Conservation (phyloP, 2,329 filamentous ascomycete species). For the Sporothrix protearum region DNA sequence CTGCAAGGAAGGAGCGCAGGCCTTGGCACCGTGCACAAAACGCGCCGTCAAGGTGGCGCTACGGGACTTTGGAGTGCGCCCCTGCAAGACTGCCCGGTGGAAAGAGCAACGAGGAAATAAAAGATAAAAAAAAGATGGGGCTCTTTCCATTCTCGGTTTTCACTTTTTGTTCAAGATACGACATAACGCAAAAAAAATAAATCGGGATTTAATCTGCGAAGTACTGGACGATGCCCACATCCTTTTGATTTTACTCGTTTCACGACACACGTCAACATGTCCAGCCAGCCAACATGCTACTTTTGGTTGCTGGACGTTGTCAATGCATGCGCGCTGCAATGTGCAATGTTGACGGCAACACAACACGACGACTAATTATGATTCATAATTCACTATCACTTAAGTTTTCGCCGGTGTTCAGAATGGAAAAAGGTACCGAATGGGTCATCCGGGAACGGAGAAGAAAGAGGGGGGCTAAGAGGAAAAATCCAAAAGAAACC, state of each 20-base stretch:
- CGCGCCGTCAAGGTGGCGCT: neutral
- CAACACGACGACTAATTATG: neutral
- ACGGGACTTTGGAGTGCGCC: constrained; percentile 12
- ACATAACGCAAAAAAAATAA: constrained; percentile 1
- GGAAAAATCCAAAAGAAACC: neutral
- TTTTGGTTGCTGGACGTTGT: neutral
- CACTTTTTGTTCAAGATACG: constrained; percentile 1
- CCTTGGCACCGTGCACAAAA: neutral
- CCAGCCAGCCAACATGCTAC: neutral
- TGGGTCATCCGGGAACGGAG: neutral
- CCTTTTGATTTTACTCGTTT: neutral
- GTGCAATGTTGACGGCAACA: neutral
- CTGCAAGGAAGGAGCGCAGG: neutral
- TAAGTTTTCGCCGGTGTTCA: neutral
- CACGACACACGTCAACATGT: neutral
- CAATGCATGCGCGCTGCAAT: neutral
- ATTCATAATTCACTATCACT: neutral
- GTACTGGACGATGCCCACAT: constrained; percentile 16
- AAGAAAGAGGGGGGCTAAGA: neutral
- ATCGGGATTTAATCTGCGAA: constrained; percentile 10
- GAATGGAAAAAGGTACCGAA: neutral
- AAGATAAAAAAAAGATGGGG: neutral
- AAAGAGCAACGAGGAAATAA: neutral
- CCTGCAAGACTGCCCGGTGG: neutral
- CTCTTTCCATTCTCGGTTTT: constrained; percentile 1